phyloP scores from a whole-genome alignment of 805 yeast genomes.

The Metschnikowia cubensis region DNA sequence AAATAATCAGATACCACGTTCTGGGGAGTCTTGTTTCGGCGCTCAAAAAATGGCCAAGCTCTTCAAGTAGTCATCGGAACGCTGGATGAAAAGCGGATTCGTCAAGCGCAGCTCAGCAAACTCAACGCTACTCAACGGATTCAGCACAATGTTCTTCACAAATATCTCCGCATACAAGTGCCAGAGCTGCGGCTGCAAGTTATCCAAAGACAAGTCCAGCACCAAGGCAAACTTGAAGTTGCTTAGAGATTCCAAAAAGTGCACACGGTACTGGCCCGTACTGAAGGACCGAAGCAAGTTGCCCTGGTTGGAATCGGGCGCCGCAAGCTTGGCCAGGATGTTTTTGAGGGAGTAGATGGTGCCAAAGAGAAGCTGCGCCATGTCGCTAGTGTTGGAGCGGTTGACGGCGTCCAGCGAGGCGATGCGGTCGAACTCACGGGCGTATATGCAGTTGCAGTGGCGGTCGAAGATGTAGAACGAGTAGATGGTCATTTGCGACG shows the following conservation, averaged over 20 bases:
- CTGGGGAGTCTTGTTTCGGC: too few species aligned
- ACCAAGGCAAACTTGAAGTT: slow-evolving; percentile 72
- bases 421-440: slow-evolving; percentile 46
- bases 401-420: slow-evolving; percentile 30
- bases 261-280: slow-evolving; percentile 77
- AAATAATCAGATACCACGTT: too few species aligned
- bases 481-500: slow-evolving; percentile 54
- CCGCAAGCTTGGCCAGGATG: slow-evolving; percentile 55
- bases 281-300: slow-evolving; percentile 50
- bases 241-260: slow-evolving; percentile 73
- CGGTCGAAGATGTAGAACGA: slow-evolving; percentile 90
- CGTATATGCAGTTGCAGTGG: slow-evolving; percentile 84
- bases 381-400: slow-evolving; percentile 58
- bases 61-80: slow-evolving; percentile 46
- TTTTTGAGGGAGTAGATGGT: slow-evolving; percentile 74
- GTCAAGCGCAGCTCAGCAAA: slow-evolving; percentile 51
- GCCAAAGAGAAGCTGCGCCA: slow-evolving; percentile 82
- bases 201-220: slow-evolving; percentile 59
- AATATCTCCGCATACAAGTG: slow-evolving; percentile 59
- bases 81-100: slow-evolving; percentile 52
- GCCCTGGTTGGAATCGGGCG: slow-evolving; percentile 18
- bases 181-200: slow-evolving; percentile 51
- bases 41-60: slow-evolving; percentile 30
- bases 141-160: slow-evolving; percentile 57
- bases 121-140: slow-evolving; percentile 52